phyloP scores from a whole-genome alignment of 139 green algal genomes.

The Edaphochlamys debaryana region DNA sequence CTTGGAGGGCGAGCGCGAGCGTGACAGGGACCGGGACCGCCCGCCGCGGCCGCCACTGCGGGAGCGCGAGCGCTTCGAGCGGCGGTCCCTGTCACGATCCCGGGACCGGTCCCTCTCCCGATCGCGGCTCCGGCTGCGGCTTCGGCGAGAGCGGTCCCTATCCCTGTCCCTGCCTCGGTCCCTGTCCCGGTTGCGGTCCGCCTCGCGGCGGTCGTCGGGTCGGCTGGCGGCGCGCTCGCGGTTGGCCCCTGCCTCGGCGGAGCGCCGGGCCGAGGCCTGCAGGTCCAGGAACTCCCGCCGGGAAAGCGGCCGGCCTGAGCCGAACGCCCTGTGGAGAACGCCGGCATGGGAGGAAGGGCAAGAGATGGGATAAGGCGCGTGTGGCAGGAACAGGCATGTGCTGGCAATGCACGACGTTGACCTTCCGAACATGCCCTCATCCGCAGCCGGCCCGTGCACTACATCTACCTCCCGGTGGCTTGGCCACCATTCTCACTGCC shows the following conservation, averaged over 20 bases:
- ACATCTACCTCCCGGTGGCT: too few species aligned
- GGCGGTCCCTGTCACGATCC: neutral
- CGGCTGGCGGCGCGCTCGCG: neutral
- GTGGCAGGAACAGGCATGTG: too few species aligned
- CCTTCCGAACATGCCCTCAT: too few species aligned
- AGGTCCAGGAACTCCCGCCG: constrained; percentile 31
- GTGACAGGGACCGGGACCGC: neutral
- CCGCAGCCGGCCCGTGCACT: too few species aligned
- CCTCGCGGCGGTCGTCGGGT: constrained; percentile 1
- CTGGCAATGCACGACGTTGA: too few species aligned
- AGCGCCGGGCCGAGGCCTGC: neutral
- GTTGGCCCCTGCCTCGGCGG: too few species aligned
- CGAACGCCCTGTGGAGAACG: constrained; percentile 26
- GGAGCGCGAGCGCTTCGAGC: constrained; percentile 29
- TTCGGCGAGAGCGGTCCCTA: too few species aligned
- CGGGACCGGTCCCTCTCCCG: neutral
- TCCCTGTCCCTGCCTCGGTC: neutral
- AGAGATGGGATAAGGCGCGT: too few species aligned
- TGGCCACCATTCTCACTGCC: too few species aligned
- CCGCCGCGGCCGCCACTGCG: constrained; percentile 4
- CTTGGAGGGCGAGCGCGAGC: constrained; percentile 1
- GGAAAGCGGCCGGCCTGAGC: constrained; percentile 25
- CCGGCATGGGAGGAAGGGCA: too few species aligned
- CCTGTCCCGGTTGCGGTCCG: neutral
- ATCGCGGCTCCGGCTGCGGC: neutral